Percentiles rank a stretch among this genome's conserved stretches.
Conservation (phyloP, 176 grass and related monocot species). For the Cocos nucifera region DNA sequence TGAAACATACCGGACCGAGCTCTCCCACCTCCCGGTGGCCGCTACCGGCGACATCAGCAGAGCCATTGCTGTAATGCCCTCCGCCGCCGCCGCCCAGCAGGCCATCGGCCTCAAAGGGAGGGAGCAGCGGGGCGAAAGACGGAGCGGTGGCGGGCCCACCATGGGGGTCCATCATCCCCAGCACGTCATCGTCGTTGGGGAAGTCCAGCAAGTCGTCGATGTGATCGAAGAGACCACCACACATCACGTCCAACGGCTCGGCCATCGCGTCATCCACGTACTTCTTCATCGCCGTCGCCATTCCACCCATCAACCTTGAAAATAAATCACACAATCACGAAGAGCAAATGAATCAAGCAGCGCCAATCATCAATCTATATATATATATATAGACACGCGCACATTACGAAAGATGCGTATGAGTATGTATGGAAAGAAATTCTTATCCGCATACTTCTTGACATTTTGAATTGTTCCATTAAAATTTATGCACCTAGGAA, state of each 20-base stretch:
- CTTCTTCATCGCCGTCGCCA: neutral
- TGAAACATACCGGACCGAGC: too few species aligned
- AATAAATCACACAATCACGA: too few species aligned
- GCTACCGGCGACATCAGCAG: neutral
- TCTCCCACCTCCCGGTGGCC: too few species aligned
- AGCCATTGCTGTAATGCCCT: constrained; percentile 17
- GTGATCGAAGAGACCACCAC: constrained; percentile 73
- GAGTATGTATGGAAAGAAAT: too few species aligned
- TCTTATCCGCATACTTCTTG: too few species aligned
- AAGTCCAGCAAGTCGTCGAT: constrained; percentile 95
- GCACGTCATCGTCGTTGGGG: constrained; percentile 66
- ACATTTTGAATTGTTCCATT: too few species aligned
- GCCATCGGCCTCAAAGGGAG: constrained; percentile 8
- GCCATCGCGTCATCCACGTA: neutral
- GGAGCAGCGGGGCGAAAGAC: constrained; percentile 4
- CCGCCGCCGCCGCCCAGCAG: neutral
- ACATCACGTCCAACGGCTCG: constrained; percentile 4
- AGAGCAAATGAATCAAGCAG: too few species aligned
- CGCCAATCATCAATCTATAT: too few species aligned
- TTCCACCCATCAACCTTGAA: neutral
- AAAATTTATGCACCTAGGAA: too few species aligned
- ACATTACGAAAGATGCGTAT: too few species aligned
- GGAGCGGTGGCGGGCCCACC: constrained; percentile 16
- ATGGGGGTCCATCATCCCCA: constrained; percentile 44
- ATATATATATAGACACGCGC: too few species aligned